Base-by-base conservation (phyloP, 2,329 filamentous ascomycete species). In the Neurospora sp. region DNA sequence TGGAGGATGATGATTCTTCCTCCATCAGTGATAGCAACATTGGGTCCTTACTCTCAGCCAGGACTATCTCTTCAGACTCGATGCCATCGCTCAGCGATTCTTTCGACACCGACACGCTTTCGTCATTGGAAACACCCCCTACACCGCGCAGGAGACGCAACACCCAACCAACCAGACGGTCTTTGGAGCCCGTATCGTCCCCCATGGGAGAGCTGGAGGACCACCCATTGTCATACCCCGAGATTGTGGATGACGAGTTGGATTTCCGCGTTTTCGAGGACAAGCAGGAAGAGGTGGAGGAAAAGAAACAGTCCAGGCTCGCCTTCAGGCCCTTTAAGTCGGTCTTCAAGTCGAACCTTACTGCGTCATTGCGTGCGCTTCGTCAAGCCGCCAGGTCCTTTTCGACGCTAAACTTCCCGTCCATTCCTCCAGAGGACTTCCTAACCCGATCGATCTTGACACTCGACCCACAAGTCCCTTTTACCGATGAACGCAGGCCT, bases 331-430 rank as follows among this genome's bases (percentile, higher is more conserved):
- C 86, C 2, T 79, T 88, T 42, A 82, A 82, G 70, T 84, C 84
- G 42, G 88, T 85, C 7, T 91, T 91, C 81, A 90, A 90, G 77
- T 91, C 89, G 3, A 91, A 91, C 75, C 77, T 91, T 43, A 91
- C 89, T 6, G 89, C 89, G 7, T 91, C 89, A 10, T 80, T 91
- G 66, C 85, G 87, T 23, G 89, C 89, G 40, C 78, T 91, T 70
- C 85, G 87, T 71, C 89, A 86, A 42, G 89, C 89, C 1, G 89
- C 89, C 67, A 86, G 84, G 71, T 88, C 88, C 8, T 84, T 91
- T 70, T 90, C 88, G 3, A 83, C 78, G 73, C 84, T 91, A 73
- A 89, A 88, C 73, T 84, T 89, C 67, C 83, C 89, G 1, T 87
- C 88, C 36, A 86, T 90, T 52, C 87, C 88, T 10, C 85, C 89